Evolutionary conservation across 208 protist genomes (phyloP), one percentile per base, ranked within the genome.

Genomic region (Trypanosoma conorhini): DNA sequence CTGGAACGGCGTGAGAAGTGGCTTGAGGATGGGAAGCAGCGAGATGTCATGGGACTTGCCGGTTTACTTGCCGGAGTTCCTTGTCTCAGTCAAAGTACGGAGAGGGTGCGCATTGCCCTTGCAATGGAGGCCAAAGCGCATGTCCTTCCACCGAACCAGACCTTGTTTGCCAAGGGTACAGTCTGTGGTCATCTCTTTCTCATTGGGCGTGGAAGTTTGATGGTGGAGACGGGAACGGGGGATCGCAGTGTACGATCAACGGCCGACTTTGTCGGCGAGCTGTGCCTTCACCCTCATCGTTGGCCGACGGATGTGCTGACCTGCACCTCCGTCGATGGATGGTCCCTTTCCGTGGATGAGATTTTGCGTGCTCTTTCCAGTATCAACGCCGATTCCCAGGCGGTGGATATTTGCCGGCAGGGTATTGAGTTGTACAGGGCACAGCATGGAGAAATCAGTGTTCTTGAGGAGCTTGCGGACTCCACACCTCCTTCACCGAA

Each of bases 81-180:
- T 13, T 96, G 88, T 73, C 82, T 96, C 51, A 92, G 81, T 31
- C 88, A 96, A 67, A 85, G 83, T 13, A 93, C 91, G 5, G 88
- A 92, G 24, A 68, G 70, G 26, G 86, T 92, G 76, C 84, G 91
- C 1, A 77, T 83, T 74, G 77, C 71, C 38, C 55, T 96, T 5
- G 83, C 87, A 13, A 40, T 46, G 26, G 67, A 33, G n/a, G 91
- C 88, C n/a, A 63, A 61, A 24, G 64, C 84, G 22, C 46, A 81
- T 24, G 80, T 77, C 21, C 22, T 93, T 55, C 91, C 91, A 38
- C 69, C 85, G 12, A 72, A 83, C 19, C 42, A 81, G 55, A 57
- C 58, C 50, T 46, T 94, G n/a, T 84, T 77, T 51, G 46, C 38
- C 12, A 72, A 77, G 19, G 79, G 80, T 57, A 79, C 73, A 12